Base-by-base conservation (phyloP, 2,329 filamentous ascomycete genomes). In the Aspergillus puulaauensis region DNA sequence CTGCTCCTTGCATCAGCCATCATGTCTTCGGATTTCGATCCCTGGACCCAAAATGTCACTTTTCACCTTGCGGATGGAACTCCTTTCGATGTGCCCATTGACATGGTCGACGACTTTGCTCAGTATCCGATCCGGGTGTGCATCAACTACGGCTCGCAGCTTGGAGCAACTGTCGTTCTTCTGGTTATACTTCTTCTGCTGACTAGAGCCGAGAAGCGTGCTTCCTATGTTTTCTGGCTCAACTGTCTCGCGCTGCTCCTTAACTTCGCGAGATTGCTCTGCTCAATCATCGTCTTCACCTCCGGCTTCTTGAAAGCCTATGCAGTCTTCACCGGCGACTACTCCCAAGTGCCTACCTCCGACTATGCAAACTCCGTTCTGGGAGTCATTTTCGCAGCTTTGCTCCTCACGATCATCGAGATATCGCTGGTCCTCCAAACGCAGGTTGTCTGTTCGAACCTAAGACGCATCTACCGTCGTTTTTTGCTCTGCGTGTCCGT, bases 71-170 rank as follows among this genome's bases (percentile, higher is more conserved):
- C 73, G 3, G 75, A 85, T 68, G 80, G 80, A 23, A 73, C 70
- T 1, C 63, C 72, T 1, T 68, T 83, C 60, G 62, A 69, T 0
- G 66, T 81, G 40, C 64, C 70, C 44, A 70, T 86, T 57, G 47
- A 61, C 8, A 68, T 73, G 3, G 58, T 88, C 40, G 72, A 85
- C 63, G 54, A 61, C 4, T 79, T 78, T 50, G 71, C 80, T 54
- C 70, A 76, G 57, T 82, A 82, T 68, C 78, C 77, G 58, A 71
- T 79, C 57, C 74, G 75, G 8, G 68, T 80, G 37, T 79, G 74
- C 69, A 85, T 90, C 78, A 88, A 86, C 74, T 90, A 88, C 70
- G 87, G 84, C 52, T 76, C 82, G 17, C 90, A 93, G 70, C 80
- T 92, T 52, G 90, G 90, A 31, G 85, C 88, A 23, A 85, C 83